phyloP scores from a whole-genome alignment of 139 green algal species.

The Tetratostichococcus sp. region DNA sequence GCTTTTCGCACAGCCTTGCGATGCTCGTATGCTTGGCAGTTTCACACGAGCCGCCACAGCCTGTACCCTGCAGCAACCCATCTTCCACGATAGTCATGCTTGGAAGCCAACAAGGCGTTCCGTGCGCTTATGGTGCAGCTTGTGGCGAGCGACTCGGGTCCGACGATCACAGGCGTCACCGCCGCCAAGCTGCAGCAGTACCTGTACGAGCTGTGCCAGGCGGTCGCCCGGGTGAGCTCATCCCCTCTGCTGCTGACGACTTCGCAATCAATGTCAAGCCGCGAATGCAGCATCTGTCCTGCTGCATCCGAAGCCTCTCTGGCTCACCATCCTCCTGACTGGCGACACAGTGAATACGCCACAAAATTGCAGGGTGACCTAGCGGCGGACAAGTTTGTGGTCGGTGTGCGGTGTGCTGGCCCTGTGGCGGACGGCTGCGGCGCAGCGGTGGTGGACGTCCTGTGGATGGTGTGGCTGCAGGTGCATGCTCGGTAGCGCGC shows the following conservation, averaged over 20 bases:
- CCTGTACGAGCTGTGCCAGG: constrained; percentile 22
- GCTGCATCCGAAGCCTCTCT: no score
- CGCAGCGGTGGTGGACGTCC: background rate
- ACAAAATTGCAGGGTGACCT: constrained; percentile 21
- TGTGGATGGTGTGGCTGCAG: constrained; percentile 8
- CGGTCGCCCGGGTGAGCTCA: constrained; percentile 9
- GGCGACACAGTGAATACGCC: no score
- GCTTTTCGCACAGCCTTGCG: background rate
- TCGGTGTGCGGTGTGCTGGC: constrained; percentile 20
- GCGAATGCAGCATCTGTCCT: no score
- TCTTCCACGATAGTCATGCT: no score
- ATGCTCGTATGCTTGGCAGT: background rate
- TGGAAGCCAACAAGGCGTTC: background rate
- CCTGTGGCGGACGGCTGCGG: background rate
- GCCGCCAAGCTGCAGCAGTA: constrained; percentile 15
- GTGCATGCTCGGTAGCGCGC: background rate
- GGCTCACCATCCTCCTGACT: no score
- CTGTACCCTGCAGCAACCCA: no score
- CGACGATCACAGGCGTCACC: constrained; percentile 30
- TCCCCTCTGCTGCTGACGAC: no score
- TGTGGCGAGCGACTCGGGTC: constrained; percentile 27
- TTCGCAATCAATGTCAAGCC: no score
- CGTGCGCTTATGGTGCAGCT: constrained; percentile 23
- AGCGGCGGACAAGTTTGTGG: constrained; percentile 16
- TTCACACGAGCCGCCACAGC: background rate